Evolutionary conservation across 169 alveolate species (phyloP).

Genomic region (Plasmodium vivax): DNA sequence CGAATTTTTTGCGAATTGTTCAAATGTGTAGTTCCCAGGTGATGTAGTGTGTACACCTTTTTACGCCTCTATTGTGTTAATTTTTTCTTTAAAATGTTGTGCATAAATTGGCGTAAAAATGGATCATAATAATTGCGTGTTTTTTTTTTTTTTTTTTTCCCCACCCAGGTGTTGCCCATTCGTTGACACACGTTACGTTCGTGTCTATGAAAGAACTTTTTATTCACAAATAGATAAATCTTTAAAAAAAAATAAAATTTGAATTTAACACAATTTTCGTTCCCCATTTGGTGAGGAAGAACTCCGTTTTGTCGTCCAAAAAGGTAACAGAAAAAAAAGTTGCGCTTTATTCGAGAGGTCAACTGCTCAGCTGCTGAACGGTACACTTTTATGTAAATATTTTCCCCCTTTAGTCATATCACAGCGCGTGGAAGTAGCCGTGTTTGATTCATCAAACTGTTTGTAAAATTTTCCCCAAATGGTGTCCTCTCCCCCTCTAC

Average conservation of each 20-base stretch:
- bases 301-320: neutral
- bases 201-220: neutral
- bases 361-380: neutral
- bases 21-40: neutral
- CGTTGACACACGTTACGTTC: neutral
- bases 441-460: neutral
- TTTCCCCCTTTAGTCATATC: neutral
- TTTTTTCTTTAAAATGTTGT: neutral
- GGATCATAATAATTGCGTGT: neutral
- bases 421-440: neutral
- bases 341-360: neutral
- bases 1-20: neutral
- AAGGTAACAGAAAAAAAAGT: neutral
- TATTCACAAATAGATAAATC: neutral
- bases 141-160: neutral
- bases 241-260: neutral
- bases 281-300: neutral
- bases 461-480: neutral
- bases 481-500: neutral
- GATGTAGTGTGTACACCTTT: neutral
- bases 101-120: neutral
- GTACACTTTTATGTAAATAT: neutral
- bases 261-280: neutral
- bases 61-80: neutral
- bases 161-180: neutral